Conservation (phyloP, 2,329 filamentous ascomycete genomes). For the Davidsoniella virescens region DNA sequence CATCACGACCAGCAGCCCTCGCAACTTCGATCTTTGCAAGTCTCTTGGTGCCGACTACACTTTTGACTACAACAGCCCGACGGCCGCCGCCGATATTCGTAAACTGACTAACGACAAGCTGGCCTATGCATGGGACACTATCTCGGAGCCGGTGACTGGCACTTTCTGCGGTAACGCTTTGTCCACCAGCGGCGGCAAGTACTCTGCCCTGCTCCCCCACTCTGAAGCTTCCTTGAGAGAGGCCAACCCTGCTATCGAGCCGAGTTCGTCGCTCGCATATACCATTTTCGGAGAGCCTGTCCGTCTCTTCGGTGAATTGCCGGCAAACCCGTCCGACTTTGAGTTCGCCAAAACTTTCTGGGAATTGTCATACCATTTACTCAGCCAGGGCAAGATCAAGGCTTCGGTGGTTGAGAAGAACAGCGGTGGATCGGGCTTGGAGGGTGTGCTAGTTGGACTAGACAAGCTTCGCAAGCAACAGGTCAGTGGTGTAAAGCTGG, state of each 20-base stretch:
- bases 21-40: conserved; percentile 25
- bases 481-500: conserved; percentile 29
- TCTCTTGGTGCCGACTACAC: conserved; percentile 28
- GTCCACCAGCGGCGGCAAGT: conserved; percentile 20
- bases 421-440: conserved; percentile 18
- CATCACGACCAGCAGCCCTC: conserved; percentile 23
- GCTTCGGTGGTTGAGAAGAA: conserved; percentile 20
- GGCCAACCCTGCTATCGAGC: conserved; percentile 24
- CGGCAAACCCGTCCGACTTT: conserved; percentile 18
- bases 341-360: conserved; percentile 25
- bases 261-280: conserved; percentile 23
- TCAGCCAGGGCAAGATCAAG: conserved; percentile 23
- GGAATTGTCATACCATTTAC: conserved; percentile 19
- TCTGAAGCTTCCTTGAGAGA: conserved; percentile 24
- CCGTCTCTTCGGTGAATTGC: conserved; percentile 16
- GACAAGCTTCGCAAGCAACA: conserved; percentile 19
- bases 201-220: conserved; percentile 25
- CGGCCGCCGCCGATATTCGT: conserved; percentile 17
- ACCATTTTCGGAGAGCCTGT: conserved; percentile 24
- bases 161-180: conserved; percentile 20
- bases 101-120: conserved; percentile 16
- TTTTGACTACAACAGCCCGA: conserved; percentile 28
- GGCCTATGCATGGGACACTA: conserved; percentile 18
- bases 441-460: conserved; percentile 23
- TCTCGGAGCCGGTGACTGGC: conserved; percentile 13